These are phyloP conservation scores for Lodderomyces metapsilosis DNA, from an alignment of 1,139 yeast species.

Conservation along the genomic window DNA sequence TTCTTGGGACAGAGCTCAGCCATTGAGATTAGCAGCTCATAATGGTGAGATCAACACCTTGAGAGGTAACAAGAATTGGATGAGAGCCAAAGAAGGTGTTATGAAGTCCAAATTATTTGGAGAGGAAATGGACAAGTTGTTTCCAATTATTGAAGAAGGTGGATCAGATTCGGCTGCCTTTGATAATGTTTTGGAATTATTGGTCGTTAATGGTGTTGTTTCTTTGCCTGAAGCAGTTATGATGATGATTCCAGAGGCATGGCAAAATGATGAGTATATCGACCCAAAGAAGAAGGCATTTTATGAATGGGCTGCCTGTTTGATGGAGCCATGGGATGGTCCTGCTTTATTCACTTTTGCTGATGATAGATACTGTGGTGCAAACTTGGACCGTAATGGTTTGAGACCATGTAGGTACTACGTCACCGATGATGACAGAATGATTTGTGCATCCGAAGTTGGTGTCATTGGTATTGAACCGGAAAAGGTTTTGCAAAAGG, in stretches of 20 bases:
- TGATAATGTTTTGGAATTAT: slow-evolving; percentile 89
- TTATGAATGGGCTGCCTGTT: slow-evolving; percentile 98
- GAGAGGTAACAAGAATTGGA: slow-evolving; percentile 98
- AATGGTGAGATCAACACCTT: slow-evolving; percentile 97
- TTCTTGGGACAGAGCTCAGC: slow-evolving; percentile 99
- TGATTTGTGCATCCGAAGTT: slow-evolving; percentile 97
- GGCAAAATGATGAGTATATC: slow-evolving; percentile 86
- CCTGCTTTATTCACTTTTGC: slow-evolving; percentile 97
- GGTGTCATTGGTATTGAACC: slow-evolving; percentile 93
- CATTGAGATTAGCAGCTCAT: slow-evolving; percentile 95
- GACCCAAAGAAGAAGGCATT: slow-evolving; percentile 91
- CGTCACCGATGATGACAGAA: slow-evolving; percentile 89
- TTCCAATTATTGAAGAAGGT: slow-evolving; percentile 96
- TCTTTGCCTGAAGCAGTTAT: slow-evolving; percentile 96
- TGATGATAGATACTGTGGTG: slow-evolving; percentile 98
- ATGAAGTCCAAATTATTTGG: slow-evolving; percentile 87
- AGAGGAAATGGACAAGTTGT: slow-evolving; percentile 84
- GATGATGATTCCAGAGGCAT: slow-evolving; percentile 97
- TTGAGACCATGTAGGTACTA: slow-evolving; percentile 98
- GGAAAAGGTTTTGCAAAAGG: slow-evolving; percentile 80
- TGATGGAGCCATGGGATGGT: slow-evolving; percentile 99
- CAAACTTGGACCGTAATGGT: slow-evolving; percentile 95
- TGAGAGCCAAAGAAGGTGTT: slow-evolving; percentile 98
- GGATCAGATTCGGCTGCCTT: slow-evolving; percentile 99
- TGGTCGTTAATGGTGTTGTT: slow-evolving; percentile 87